A percentile compares a stretch with the other conserved stretches of the same genome.
Evolutionary conservation across 73 alveolate genomes (phyloP).

Genomic region (Paramecium caudatum): DNA sequence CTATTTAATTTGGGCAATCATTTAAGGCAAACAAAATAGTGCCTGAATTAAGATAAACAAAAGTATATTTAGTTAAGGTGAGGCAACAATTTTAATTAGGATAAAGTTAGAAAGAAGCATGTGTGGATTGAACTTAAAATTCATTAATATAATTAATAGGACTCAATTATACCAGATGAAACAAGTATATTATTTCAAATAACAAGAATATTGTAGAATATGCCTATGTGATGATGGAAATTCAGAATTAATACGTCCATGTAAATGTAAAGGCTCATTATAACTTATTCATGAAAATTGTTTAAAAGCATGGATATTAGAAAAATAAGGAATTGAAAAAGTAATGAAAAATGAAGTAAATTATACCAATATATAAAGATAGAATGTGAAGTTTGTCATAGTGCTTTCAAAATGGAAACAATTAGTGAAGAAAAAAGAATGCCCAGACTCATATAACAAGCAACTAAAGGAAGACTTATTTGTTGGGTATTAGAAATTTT

Average conservation of each 20-base stretch:
- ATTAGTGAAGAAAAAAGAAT: neutral
- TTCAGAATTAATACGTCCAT: slow-evolving; percentile 65
- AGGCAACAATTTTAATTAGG: neutral
- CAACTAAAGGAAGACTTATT: neutral
- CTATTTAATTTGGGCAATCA: neutral
- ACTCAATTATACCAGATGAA: neutral
- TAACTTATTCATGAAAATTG: slow-evolving; percentile 66
- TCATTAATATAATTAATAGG: neutral
- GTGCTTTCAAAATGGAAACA: neutral
- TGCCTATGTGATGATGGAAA: slow-evolving; percentile 68
- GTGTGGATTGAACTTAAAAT: slow-evolving; percentile 1
- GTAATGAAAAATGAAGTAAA: slow-evolving; percentile 3
- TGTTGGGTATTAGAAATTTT: neutral
- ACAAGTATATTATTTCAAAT: neutral
- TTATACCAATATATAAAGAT: neutral
- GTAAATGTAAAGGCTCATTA: slow-evolving; percentile 70
- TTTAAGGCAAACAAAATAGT: neutral
- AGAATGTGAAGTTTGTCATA: slow-evolving; percentile 23
- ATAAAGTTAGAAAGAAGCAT: neutral
- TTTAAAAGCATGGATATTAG: slow-evolving; percentile 64
- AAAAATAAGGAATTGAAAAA: slow-evolving; percentile 53
- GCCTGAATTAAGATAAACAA: neutral
- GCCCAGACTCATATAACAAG: neutral
- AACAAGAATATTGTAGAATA: slow-evolving; percentile 50
- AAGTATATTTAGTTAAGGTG: slow-evolving; percentile 6